These are phyloP conservation scores for Omphalotus guepiniiformis DNA, from an alignment of 768 basidiomycete genomes.

Conservation along the genomic window DNA sequence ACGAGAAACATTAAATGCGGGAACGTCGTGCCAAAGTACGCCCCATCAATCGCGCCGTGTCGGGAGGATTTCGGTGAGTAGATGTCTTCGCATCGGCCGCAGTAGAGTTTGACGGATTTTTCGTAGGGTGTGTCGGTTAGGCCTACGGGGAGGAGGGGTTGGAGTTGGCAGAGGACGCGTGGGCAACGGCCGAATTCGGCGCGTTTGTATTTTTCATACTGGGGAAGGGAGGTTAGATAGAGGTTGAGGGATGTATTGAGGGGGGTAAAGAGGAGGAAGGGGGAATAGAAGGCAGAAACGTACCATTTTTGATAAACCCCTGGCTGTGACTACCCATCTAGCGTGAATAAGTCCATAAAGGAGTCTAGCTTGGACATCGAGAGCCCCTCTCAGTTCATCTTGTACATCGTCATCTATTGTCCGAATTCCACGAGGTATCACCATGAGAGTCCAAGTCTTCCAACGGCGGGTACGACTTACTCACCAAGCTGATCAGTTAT, in stretches of 20 bases:
- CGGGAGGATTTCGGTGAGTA: constrained; percentile 97
- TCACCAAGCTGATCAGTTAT: constrained; percentile 94
- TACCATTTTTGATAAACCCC: constrained; percentile 71
- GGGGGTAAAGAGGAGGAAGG: background rate
- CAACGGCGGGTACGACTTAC: constrained; percentile 20
- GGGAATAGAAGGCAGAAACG: background rate
- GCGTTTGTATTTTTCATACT: constrained; percentile 97
- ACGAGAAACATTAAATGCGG: constrained; percentile 97
- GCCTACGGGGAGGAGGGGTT: constrained; percentile 94
- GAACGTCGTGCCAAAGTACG: constrained; percentile 98
- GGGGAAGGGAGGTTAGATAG: background rate
- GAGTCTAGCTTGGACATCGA: constrained; percentile 91
- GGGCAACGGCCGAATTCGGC: constrained; percentile 99
- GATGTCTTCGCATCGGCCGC: constrained; percentile 97
- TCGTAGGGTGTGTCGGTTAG: constrained; percentile 97
- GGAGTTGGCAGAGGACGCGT: constrained; percentile 90
- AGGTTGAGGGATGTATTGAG: background rate
- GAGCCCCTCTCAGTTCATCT: constrained; percentile 85
- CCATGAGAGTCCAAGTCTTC: no score
- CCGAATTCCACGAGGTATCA: background rate
- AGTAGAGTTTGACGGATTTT: constrained; percentile 98
- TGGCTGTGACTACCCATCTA: constrained; percentile 92
- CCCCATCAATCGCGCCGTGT: constrained; percentile 96
- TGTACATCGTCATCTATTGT: constrained; percentile 84
- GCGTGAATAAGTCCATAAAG: constrained; percentile 97